Percentiles rank a stretch among this genome's conserved stretches.
phyloP scores from a whole-genome alignment of 2,329 filamentous ascomycete genomes.

The Trichophyton equinum region DNA sequence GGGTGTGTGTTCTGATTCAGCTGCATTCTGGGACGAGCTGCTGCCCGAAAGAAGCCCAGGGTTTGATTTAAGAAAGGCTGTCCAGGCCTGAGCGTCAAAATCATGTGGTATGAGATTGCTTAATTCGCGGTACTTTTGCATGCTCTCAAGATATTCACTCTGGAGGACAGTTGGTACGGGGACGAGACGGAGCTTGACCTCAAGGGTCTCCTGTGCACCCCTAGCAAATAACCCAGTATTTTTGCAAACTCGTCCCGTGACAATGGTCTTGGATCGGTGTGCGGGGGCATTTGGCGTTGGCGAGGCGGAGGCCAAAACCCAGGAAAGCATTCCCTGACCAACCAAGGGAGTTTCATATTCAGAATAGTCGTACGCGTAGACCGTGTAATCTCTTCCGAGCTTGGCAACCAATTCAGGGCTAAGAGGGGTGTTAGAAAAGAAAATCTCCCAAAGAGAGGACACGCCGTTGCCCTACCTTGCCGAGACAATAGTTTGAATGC shows the following conservation, averaged over 20 bases:
- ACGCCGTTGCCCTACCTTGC: conserved; percentile 40
- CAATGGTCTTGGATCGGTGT: conserved; percentile 51
- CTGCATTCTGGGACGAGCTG: conserved; percentile 15
- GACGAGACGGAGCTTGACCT: conserved; percentile 81
- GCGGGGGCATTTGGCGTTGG: conserved; percentile 42
- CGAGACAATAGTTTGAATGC: conserved; percentile 66
- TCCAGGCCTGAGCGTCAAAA: conserved; percentile 66
- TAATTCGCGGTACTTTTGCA: conserved; percentile 48
- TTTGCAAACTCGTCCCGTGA: conserved; percentile 82
- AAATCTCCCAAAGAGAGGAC: conserved; percentile 30
- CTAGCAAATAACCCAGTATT: conserved; percentile 76
- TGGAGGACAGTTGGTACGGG: conserved; percentile 56
- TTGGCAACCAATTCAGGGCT: conserved; percentile 77
- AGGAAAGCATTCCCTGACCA: conserved; percentile 88
- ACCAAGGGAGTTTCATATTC: conserved; percentile 88
- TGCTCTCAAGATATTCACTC: conserved; percentile 48
- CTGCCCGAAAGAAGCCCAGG: conserved; percentile 32
- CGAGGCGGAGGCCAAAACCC: conserved; percentile 55
- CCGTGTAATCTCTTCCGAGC: conserved; percentile 72
- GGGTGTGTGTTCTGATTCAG: conserved; percentile 22
- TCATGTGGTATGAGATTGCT: conserved; percentile 46
- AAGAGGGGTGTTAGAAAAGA: background rate
- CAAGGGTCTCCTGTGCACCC: conserved; percentile 69
- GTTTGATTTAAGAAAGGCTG: conserved; percentile 60
- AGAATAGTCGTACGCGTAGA: conserved; percentile 94